These are phyloP conservation scores for Lichtheimia ramosa DNA, from an alignment of 371 early-diverging fungal species.

Conservation along the genomic window DNA sequence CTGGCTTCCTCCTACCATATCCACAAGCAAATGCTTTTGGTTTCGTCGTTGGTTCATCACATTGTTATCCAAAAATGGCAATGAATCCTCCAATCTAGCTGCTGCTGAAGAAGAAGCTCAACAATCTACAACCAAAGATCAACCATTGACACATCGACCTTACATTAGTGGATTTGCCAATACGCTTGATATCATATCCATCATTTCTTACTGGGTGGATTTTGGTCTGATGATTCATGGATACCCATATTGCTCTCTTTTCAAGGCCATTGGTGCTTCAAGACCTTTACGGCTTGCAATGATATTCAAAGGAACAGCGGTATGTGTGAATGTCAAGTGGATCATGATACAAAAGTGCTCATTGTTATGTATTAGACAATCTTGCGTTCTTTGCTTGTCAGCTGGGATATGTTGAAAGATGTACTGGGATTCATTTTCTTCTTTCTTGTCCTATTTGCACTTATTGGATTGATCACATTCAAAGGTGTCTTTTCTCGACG, in stretches of 20 bases:
- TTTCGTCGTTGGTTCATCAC: too few relatives aligned
- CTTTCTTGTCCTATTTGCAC: constrained; percentile 56
- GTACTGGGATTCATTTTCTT: constrained; percentile 57
- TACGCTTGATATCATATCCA: constrained; percentile 43
- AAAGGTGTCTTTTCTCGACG: constrained; percentile 54
- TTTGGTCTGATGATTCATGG: constrained; percentile 44
- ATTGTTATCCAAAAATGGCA: too few relatives aligned
- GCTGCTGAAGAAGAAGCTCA: not conserved
- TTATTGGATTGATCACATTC: constrained; percentile 55
- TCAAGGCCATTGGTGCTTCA: constrained; percentile 51
- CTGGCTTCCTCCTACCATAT: constrained; percentile 25
- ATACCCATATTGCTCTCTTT: constrained; percentile 48
- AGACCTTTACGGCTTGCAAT: constrained; percentile 55
- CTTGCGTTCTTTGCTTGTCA: constrained; percentile 53
- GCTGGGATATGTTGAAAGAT: constrained; percentile 52
- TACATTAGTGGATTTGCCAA: constrained; percentile 50
- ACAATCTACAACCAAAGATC: not conserved
- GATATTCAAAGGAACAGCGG: constrained; percentile 56
- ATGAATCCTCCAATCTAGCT: too few relatives aligned
- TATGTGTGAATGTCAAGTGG: too few relatives aligned
- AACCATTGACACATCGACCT: constrained; percentile 27
- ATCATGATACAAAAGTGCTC: not conserved
- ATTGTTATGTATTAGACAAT: constrained; percentile 34
- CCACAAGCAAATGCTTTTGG: too few relatives aligned
- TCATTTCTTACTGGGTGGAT: constrained; percentile 56